A percentile compares a stretch with the other conserved stretches of the same genome.
These are phyloP conservation scores for Chrysophaeum taylorii DNA, from an alignment of 352 stramenopile genomes.

Conservation along the genomic window DNA sequence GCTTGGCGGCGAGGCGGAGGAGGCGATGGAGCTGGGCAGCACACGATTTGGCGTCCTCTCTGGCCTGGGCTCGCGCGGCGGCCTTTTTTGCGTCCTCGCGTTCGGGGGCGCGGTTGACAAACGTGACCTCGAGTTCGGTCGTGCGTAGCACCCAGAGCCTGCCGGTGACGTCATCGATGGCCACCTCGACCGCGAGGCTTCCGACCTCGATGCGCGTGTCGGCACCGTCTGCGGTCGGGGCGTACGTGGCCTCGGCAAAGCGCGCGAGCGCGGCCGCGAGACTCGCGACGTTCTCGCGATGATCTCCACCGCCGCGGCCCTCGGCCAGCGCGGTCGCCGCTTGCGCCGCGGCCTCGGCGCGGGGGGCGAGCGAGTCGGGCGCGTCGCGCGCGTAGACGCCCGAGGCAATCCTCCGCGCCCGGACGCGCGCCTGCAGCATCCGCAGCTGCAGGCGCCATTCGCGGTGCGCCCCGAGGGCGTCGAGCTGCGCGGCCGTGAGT, in stretches of 20 bases:
- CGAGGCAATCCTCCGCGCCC: constrained; percentile 7
- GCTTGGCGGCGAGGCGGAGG: constrained; percentile 25
- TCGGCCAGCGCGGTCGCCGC: constrained; percentile 8
- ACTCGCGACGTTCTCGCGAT: not conserved
- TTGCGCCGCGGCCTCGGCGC: constrained; percentile 15
- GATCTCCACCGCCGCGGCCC: no score
- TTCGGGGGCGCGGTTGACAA: constrained; percentile 18
- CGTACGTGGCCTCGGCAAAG: constrained; percentile 33
- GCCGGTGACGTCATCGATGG: constrained; percentile 28
- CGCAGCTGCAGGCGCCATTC: constrained; percentile 31
- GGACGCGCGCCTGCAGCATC: constrained; percentile 28
- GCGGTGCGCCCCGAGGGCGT: constrained; percentile 21
- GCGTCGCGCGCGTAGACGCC: constrained; percentile 3
- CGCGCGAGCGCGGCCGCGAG: constrained; percentile 19
- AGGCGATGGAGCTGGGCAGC: constrained; percentile 26
- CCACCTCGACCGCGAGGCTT: constrained; percentile 28
- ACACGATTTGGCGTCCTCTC: constrained; percentile 20
- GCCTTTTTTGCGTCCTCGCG: constrained; percentile 10
- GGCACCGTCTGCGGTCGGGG: constrained; percentile 9
- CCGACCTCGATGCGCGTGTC: constrained; percentile 25
- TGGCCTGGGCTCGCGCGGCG: not conserved
- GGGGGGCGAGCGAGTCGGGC: not conserved
- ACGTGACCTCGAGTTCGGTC: constrained; percentile 23
- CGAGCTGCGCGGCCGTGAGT: constrained; percentile 20
- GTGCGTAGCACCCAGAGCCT: constrained; percentile 29